phyloP scores from a whole-genome alignment of 1,284 basidiomycete genomes.

The Boletus calvinii region DNA sequence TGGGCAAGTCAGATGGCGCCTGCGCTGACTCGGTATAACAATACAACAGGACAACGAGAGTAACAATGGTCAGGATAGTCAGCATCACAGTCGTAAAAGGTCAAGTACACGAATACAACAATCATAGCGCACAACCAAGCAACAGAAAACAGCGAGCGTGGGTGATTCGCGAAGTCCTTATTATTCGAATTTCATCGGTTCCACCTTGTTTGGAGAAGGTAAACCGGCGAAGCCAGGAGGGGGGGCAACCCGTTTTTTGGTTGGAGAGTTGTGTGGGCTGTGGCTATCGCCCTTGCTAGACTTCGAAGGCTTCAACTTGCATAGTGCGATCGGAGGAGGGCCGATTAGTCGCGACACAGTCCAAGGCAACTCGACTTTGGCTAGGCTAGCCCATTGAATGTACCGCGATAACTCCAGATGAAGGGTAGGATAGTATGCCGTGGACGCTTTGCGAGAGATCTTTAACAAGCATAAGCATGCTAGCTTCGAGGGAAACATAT shows the following conservation, averaged over 20 bases:
- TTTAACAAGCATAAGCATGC: conserved; percentile 34
- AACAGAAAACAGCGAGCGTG: background rate
- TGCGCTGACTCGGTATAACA: conserved; percentile 10
- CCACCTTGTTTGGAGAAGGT: conserved; percentile 28
- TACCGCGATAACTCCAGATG: conserved; percentile 91
- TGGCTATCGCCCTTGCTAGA: conserved; percentile 13
- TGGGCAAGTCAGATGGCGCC: conserved; percentile 4
- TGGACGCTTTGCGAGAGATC: conserved; percentile 91
- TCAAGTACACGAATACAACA: conserved; percentile 12
- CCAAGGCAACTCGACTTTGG: conserved; percentile 76
- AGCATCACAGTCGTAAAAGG: conserved; percentile 11
- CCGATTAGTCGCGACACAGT: conserved; percentile 70
- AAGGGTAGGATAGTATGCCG: conserved; percentile 87
- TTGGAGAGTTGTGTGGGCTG: conserved; percentile 22
- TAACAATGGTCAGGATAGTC: conserved; percentile 12
- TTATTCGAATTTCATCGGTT: conserved; percentile 31
- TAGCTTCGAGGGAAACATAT: conserved; percentile 15
- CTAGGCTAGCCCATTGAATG: conserved; percentile 57
- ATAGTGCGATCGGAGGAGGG: conserved; percentile 57
- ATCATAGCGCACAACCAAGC: conserved; percentile 7
- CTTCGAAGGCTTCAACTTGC: conserved; percentile 37
- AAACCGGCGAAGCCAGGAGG: conserved; percentile 20
- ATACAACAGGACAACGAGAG: conserved; percentile 19
- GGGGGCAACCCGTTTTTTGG: conserved; percentile 21
- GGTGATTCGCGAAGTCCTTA: conserved; percentile 7